Evolutionary conservation across 2,329 filamentous ascomycete species (phyloP).

Genomic region (Trichocomaceae sp.): DNA sequence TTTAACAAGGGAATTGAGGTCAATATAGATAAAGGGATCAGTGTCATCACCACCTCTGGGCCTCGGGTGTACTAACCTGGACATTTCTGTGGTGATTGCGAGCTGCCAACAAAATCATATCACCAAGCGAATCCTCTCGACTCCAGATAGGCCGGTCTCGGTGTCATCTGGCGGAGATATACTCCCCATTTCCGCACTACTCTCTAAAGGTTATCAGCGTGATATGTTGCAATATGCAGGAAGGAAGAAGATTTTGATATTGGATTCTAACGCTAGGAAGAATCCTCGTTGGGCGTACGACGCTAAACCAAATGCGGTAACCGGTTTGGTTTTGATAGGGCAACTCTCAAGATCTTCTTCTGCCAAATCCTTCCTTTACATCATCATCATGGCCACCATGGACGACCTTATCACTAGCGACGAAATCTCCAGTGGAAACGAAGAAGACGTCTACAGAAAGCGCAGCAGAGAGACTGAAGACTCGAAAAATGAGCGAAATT

Average conservation of each 20-base stretch:
- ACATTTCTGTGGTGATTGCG: conserved; percentile 67
- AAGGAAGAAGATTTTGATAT: too few species aligned
- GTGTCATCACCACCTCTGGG: conserved; percentile 80
- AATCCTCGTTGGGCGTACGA: too few species aligned
- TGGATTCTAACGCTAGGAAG: too few species aligned
- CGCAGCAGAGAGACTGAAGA: conserved; percentile 21
- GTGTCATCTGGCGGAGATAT: conserved; percentile 54
- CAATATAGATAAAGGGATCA: conserved; percentile 79
- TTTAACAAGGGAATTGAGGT: conserved; percentile 75
- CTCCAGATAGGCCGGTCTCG: conserved; percentile 48
- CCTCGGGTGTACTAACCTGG: conserved; percentile 76
- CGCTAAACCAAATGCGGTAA: too few species aligned
- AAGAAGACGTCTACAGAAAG: conserved; percentile 20
- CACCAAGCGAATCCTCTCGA: conserved; percentile 77
- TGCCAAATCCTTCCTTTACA: too few species aligned
- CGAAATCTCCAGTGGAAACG: conserved; percentile 19
- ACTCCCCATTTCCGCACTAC: conserved; percentile 44
- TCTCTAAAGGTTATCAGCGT: too few species aligned
- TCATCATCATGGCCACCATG: too few species aligned
- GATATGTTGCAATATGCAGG: too few species aligned
- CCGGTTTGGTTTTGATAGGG: too few species aligned
- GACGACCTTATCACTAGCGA: conserved; percentile 25
- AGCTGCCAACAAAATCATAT: conserved; percentile 82
- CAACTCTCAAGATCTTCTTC: too few species aligned
- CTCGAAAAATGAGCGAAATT: conserved; percentile 1